Evolutionary conservation across 768 basidiomycete species (phyloP), one percentile per base, ranked within the genome.

Genomic region (Boletus pseudopeckii): DNA sequence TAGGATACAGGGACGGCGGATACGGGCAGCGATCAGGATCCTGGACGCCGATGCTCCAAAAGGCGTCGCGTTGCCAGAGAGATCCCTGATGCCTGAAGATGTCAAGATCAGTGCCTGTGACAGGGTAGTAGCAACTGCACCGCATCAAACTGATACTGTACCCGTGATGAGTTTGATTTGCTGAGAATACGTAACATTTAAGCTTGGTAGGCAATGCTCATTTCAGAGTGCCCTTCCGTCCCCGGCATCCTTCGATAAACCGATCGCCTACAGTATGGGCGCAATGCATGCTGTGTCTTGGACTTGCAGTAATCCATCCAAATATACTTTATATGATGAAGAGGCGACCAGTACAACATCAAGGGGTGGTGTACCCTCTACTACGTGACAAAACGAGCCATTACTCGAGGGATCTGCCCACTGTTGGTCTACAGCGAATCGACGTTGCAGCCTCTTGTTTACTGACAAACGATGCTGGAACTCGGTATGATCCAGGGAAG

Each of bases 11-110:
- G 13, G 15, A 20, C 34, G 14, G 22, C 17, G 3, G n/a, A 45
- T n/a, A 6, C 4, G 13, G 40, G 4, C 34, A 32, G 20, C 26
- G 10, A 22, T 40, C 44, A n/a, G n/a, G 38, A 28, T 37, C 9
- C 38, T 18, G 34, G 36, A 22, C 15, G 26, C 7, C 48, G 45
- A 18, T 45, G 45, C 20, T 48, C 51, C 34, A 64, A 52, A 44
- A 64, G 54, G 50, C 45, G 38, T 42, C 61, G 48, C 22, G 38
- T 8, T 11, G 32, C 15, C 8, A 45, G 6, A 15, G 33, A 58
- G 15, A 13, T 22, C 18, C 10, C n/a, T n/a, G n/a, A 17, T 36
- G 11, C 17, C 15, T 28, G 24, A 58, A 20, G 22, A 9, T 17
- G 26, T n/a, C 17, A 26, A 24, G 3, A 26, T 48, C 26, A 22